These are phyloP conservation scores for Tolypocladium ovalisporum DNA, from an alignment of 2,329 filamentous ascomycete species.

Conservation along the genomic window DNA sequence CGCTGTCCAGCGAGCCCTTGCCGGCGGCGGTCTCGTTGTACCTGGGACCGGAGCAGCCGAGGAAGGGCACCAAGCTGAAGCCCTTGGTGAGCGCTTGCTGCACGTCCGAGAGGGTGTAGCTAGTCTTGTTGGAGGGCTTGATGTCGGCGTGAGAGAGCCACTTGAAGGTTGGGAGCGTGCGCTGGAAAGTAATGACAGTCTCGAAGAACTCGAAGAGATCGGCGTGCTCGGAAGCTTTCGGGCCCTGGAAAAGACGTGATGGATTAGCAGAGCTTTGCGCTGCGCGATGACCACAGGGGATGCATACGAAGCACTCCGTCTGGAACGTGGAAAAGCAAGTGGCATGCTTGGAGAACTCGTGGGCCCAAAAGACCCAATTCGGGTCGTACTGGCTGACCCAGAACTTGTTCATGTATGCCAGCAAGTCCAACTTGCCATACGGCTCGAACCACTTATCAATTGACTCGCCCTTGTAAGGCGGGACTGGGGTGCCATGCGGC, in stretches of 20 bases:
- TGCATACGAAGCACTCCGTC: constrained; percentile 43
- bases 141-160: constrained; percentile 48
- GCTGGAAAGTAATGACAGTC: constrained; percentile 47
- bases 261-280: too few species aligned
- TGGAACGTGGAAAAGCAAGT: constrained; percentile 60
- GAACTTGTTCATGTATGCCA: constrained; percentile 54
- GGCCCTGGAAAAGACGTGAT: constrained; percentile 22
- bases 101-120: constrained; percentile 42
- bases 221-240: constrained; percentile 40
- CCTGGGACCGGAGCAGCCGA: constrained; percentile 49
- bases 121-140: constrained; percentile 45
- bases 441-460: constrained; percentile 48
- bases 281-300: background rate
- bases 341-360: constrained; percentile 58
- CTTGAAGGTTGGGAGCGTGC: constrained; percentile 44
- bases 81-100: constrained; percentile 35
- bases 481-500: constrained; percentile 39
- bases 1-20: constrained; percentile 40
- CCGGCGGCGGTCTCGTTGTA: constrained; percentile 52
- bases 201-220: constrained; percentile 55
- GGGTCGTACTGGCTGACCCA: constrained; percentile 49
- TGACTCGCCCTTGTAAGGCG: constrained; percentile 44
- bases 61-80: constrained; percentile 45
- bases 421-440: constrained; percentile 47
- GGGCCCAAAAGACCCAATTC: constrained; percentile 52